These are phyloP conservation scores for Beauveria sp. DNA, from an alignment of 2,329 filamentous ascomycete species.

Conservation along the genomic window DNA sequence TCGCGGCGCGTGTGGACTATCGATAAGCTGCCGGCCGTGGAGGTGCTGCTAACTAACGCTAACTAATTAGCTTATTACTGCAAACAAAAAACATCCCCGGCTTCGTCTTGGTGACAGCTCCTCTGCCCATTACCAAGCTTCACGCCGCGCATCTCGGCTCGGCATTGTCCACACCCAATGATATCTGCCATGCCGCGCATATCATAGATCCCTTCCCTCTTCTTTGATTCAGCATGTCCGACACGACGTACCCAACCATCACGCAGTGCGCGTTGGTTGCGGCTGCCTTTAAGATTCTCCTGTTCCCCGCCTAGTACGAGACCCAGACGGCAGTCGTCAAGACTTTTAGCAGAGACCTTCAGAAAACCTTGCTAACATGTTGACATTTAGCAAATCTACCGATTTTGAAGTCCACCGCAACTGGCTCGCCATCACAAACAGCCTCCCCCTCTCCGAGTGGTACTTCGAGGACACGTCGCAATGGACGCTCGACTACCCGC, in stretches of 20 bases:
- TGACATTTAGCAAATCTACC: constrained; percentile 72
- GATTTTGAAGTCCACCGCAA: constrained; percentile 99
- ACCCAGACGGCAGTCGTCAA: no score
- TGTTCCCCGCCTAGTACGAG: constrained; percentile 90
- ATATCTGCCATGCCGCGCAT: not conserved
- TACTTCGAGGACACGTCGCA: constrained; percentile 96
- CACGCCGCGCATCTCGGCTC: not conserved
- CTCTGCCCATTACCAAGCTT: not conserved
- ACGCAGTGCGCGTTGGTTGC: constrained; percentile 80
- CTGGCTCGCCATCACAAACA: constrained; percentile 94
- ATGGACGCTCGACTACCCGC: constrained; percentile 99
- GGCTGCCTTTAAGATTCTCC: constrained; percentile 79
- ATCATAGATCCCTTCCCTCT: not conserved
- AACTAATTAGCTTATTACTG: no score
- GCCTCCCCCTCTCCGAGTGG: constrained; percentile 79
- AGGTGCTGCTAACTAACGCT: not conserved
- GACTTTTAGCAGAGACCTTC: no score
- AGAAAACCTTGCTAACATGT: not conserved
- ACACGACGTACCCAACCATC: constrained; percentile 71
- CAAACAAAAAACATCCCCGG: not conserved
- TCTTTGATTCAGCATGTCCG: constrained; percentile 53
- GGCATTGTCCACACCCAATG: not conserved
- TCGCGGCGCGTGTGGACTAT: not conserved
- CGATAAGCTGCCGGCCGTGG: constrained; percentile 6
- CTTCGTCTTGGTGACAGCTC: not conserved